Evolutionary conservation across 2,329 filamentous ascomycete species (phyloP), one percentile per base, ranked within the genome.

Genomic region (Dissoconium aciculare): DNA sequence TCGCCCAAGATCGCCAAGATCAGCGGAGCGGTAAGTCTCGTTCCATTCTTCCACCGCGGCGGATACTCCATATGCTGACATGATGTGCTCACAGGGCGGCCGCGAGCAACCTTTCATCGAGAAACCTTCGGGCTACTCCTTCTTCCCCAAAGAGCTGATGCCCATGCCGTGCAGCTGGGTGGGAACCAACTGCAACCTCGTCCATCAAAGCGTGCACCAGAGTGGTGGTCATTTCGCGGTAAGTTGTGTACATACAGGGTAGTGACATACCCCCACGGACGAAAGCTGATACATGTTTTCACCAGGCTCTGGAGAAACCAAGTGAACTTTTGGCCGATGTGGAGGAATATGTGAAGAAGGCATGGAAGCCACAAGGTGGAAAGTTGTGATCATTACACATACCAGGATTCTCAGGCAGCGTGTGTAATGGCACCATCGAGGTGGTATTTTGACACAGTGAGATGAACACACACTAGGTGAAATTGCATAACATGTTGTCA

Each of bases 111-210:
- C 45, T 11, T 49, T 50, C 33, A 48, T 59, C 1, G 38, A 51
- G 11, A 62, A 63, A 42, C 59, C 61, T 9, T 39, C 52, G 9
- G 61, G 59, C 1, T 63, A 58, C 38, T 57, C 52, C 1, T 56
- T 54, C 35, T 64, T 62, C 35, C 57, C 59, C 11, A 53, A 49
- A 17, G 60, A 64, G 36, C 33, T 64, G 1, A 33, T 49, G 4
- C 56, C 55, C 0, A 50, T 50, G 10, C 52, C 60, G 15, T 53
- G 50, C 36, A 45, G 46, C 32, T 55, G 52, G 43, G 42, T 57
- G 5, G 52, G 47, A 26, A 45, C 51, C 52, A 57, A 11, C 12
- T 39, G 37, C 5, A 49, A 52, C 21, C 33, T 64, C 12, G 55
- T 60, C 3, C 49, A 41, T 9, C 58, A 54, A 13, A 45, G 33